A percentile compares a stretch with the other conserved stretches of the same genome.
Evolutionary conservation across 306 rosid species (phyloP).

Genomic region (Pterocarpus santalinus): DNA sequence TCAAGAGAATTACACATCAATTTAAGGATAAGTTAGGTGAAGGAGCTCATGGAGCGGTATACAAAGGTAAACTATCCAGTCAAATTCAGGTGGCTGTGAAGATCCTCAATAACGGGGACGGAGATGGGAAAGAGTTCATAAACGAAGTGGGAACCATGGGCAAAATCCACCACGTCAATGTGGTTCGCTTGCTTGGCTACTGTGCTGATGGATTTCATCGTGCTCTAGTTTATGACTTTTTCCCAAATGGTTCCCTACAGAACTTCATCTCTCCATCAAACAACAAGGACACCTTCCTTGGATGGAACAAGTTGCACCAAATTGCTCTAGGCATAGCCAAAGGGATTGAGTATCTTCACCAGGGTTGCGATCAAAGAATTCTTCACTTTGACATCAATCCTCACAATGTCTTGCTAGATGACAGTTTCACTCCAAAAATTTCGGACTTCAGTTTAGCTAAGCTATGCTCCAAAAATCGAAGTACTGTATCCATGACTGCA

Average conservation of each 20-base stretch:
- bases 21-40: background rate
- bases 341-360: constrained; percentile 4
- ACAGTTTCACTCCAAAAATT: background rate
- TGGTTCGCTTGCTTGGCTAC: constrained; percentile 9
- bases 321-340: background rate
- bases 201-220: background rate
- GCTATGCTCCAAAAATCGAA: background rate
- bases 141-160: background rate
- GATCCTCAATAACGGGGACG: background rate
- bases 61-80: background rate
- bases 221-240: background rate
- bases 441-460: background rate
- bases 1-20: background rate
- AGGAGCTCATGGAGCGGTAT: constrained; percentile 4
- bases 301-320: background rate
- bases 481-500: background rate
- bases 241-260: background rate
- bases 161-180: background rate
- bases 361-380: background rate
- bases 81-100: constrained; percentile 8
- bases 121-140: background rate
- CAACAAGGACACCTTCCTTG: background rate
- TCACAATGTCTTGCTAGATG: background rate
- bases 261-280: background rate
- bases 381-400: constrained; percentile 7